Conservation (phyloP, 352 stramenopile species). For the Phytophthora citricola region DNA sequence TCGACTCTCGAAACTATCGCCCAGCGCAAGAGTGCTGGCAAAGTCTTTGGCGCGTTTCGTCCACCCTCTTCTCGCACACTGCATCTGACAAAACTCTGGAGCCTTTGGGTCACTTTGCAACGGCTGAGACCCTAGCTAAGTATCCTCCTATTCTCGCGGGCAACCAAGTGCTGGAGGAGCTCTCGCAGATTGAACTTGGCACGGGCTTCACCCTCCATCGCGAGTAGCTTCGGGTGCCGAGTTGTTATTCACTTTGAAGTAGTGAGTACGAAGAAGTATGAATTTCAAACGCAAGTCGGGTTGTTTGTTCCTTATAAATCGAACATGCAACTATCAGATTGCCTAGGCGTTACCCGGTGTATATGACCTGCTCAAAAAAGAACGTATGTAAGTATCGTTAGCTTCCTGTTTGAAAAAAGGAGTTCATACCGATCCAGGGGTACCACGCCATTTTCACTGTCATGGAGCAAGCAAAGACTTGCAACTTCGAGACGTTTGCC, state of each 20-base stretch:
- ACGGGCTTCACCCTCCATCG: constrained; percentile 78
- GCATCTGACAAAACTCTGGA: constrained; percentile 89
- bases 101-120: constrained; percentile 85
- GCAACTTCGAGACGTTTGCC: constrained; percentile 76
- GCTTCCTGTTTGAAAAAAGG: not conserved
- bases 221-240: constrained; percentile 37
- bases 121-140: constrained; percentile 56
- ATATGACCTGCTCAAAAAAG: constrained; percentile 26
- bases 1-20: constrained; percentile 79
- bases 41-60: constrained; percentile 93
- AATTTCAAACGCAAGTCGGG: no score
- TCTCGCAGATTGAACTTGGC: constrained; percentile 87
- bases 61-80: constrained; percentile 93
- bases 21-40: constrained; percentile 65
- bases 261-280: no score
- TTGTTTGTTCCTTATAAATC: no score
- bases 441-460: constrained; percentile 53
- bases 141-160: constrained; percentile 89
- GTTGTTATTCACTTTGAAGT: no score
- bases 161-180: constrained; percentile 88
- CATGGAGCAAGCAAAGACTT: constrained; percentile 71
- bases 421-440: constrained; percentile 54
- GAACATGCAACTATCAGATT: no score
- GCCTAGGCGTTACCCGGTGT: constrained; percentile 19
- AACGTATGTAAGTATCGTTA: not conserved